Base-by-base conservation (phyloP, 1,284 basidiomycete species). In the Malassezia japonica region DNA sequence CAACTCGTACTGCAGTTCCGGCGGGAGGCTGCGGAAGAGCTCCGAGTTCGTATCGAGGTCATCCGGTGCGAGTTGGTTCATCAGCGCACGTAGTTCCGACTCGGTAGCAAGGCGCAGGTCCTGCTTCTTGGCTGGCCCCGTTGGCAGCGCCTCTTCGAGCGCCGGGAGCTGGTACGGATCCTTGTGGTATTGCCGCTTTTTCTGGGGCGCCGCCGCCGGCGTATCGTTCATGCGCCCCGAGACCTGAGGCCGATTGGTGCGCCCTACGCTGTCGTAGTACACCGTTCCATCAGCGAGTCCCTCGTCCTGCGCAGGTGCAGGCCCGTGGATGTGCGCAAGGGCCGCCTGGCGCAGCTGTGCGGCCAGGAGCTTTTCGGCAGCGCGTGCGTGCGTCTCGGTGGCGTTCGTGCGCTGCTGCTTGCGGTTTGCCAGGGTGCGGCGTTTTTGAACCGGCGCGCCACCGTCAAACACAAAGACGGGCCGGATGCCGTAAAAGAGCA, bases 1-100 rank as follows among this genome's bases (percentile, higher is more conserved):
- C 60, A 99, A 90, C 76, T 99, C 94, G 74, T 98, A 99, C 70
- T 99, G 90, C 20, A 94, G 82, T 74, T 96, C 91, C 0, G 87
- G 88, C 0, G 94, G 90, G 9, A 98, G 79, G 56, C 88, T 86
- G 23, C 83, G 83, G 70, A 99, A 99, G 21, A 70, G 56, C 12
- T 61, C 60, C 2, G 70, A 72, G 32, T 48, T 57, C 36, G 62
- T 66, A 49, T 70, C 67, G 46, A 72, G 57, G 41, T 72, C 70
- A 29, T 65, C 62, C 10, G 68, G 70, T 4, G 60, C 60, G 40
- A 72, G 59, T 29, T 56, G 60, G 42, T 62, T 60, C 56, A 72
- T 62, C 28, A 72, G 46, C 3, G 56, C 57, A 15, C 70, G 53
- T 15, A 70, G 46, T 45, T 72, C 70, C 16, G 57, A 51, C 38